Conservation (phyloP, 768 basidiomycete genomes). For the Arthromyces matolae region DNA sequence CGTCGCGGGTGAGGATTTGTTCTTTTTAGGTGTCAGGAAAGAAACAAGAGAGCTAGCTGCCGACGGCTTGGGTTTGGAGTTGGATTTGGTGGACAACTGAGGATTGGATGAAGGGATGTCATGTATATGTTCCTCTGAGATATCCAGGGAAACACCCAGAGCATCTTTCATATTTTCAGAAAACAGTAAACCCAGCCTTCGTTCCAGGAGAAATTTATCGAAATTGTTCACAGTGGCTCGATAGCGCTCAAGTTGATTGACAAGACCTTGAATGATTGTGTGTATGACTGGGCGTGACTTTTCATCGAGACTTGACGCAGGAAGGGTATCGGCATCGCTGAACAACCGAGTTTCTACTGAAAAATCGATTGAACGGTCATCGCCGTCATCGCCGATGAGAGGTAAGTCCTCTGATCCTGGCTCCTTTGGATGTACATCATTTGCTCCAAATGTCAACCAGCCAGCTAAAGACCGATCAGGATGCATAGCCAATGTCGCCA, state of each 20-base stretch:
- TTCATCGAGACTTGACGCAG: constrained; percentile 68
- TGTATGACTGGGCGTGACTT: constrained; percentile 75
- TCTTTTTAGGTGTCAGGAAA: constrained; percentile 77
- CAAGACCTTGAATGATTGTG: constrained; percentile 75
- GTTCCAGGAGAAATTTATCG: constrained; percentile 79
- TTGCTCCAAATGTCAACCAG: constrained; percentile 74
- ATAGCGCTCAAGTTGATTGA: constrained; percentile 79
- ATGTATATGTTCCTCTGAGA: constrained; percentile 43
- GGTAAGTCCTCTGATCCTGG: constrained; percentile 13
- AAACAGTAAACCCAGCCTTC: constrained; percentile 86
- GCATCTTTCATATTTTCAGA: constrained; percentile 92
- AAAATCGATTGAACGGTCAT: constrained; percentile 82
- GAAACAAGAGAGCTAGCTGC: constrained; percentile 65
- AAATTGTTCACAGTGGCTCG: constrained; percentile 72
- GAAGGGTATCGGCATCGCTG: constrained; percentile 53
- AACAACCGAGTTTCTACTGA: constrained; percentile 62
- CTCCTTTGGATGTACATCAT: constrained; percentile 30
- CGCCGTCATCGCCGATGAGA: constrained; percentile 49
- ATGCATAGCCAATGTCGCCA: constrained; percentile 79
- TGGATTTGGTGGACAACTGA: constrained; percentile 34
- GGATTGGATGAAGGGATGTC: constrained; percentile 25
- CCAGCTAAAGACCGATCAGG: constrained; percentile 83
- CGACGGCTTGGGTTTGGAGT: constrained; percentile 50
- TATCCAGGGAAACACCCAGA: constrained; percentile 66
- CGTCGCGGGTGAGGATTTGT: constrained; percentile 36